Evolutionary conservation across 1,139 yeast genomes (phyloP).

Genomic region (Nakaseomyces nivariensis): DNA sequence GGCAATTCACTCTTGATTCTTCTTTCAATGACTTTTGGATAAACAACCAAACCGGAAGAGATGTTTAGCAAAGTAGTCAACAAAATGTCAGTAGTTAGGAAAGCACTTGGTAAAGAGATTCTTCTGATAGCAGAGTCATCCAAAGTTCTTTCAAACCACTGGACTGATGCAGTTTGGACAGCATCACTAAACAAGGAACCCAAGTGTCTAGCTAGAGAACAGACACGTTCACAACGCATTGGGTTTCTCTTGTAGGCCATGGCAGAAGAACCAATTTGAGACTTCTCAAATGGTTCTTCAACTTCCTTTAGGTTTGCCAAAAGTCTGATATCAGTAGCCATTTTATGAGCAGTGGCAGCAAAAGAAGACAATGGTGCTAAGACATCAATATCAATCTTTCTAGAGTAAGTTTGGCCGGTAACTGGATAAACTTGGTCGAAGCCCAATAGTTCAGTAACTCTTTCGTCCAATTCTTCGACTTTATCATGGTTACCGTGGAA

Average conservation of each 20-base stretch:
- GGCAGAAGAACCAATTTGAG: slow-evolving; percentile 95
- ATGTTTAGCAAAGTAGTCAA: slow-evolving; percentile 84
- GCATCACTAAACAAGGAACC: slow-evolving; percentile 89
- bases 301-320: slow-evolving; percentile 94
- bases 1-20: slow-evolving; percentile 92
- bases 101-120: slow-evolving; percentile 92
- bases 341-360: slow-evolving; percentile 95
- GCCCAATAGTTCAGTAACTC: slow-evolving; percentile 87
- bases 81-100: slow-evolving; percentile 89
- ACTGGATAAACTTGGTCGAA: slow-evolving; percentile 94
- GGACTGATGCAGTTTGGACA: slow-evolving; percentile 92
- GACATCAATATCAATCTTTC: slow-evolving; percentile 94
- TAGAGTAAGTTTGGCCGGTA: slow-evolving; percentile 96
- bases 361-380: slow-evolving; percentile 87
- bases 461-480: slow-evolving; percentile 83
- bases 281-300: slow-evolving; percentile 97
- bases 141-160: slow-evolving; percentile 98
- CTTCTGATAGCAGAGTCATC: slow-evolving; percentile 98
- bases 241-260: slow-evolving; percentile 99
- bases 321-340: slow-evolving; percentile 93
- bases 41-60: slow-evolving; percentile 90
- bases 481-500: slow-evolving; percentile 96
- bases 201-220: slow-evolving; percentile 91
- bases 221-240: slow-evolving; percentile 98
- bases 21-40: slow-evolving; percentile 97